Percentiles rank a stretch among this genome's conserved stretches.
Evolutionary conservation across 306 rosid species (phyloP).

Genomic region (Lotus japonicus): DNA sequence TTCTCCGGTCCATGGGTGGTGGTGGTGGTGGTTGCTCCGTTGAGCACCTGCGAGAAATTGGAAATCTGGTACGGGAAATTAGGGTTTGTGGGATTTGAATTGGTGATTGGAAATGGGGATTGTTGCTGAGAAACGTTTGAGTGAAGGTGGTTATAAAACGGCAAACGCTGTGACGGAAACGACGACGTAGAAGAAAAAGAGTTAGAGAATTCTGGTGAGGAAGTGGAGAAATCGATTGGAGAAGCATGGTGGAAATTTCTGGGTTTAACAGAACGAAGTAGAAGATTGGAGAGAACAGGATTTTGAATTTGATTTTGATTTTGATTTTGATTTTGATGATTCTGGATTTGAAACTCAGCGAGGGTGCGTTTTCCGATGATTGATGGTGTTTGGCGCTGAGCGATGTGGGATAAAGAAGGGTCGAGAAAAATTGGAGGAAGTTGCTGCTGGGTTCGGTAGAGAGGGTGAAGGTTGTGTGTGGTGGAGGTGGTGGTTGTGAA

Average conservation of each 20-base stretch:
- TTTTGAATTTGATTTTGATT: conserved; percentile 26
- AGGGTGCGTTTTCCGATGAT: conserved; percentile 61
- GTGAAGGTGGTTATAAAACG: too few relatives aligned
- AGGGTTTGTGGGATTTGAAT: too few relatives aligned
- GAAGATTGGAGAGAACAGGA: conserved; percentile 27
- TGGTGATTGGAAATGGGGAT: neutral
- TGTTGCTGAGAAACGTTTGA: too few relatives aligned
- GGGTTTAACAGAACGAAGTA: conserved; percentile 59
- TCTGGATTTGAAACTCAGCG: conserved; percentile 51
- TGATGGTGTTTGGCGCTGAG: conserved; percentile 13
- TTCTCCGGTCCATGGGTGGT: conserved; percentile 36
- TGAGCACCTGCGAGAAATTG: conserved; percentile 21
- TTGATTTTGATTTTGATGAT: neutral
- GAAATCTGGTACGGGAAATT: neutral
- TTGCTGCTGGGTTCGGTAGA: conserved; percentile 48
- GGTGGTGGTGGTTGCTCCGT: neutral
- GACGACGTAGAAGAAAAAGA: too few relatives aligned
- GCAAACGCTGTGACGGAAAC: conserved; percentile 21
- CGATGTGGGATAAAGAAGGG: conserved; percentile 45
- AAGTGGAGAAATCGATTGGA: conserved; percentile 4
- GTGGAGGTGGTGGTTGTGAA: neutral
- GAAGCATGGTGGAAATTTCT: conserved; percentile 37
- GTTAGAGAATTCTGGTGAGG: neutral
- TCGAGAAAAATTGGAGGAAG: conserved; percentile 43
- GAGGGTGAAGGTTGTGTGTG: conserved; percentile 22